These are phyloP conservation scores for Citrus cavaleriei DNA, from an alignment of 345 rosid genomes.

Conservation along the genomic window DNA sequence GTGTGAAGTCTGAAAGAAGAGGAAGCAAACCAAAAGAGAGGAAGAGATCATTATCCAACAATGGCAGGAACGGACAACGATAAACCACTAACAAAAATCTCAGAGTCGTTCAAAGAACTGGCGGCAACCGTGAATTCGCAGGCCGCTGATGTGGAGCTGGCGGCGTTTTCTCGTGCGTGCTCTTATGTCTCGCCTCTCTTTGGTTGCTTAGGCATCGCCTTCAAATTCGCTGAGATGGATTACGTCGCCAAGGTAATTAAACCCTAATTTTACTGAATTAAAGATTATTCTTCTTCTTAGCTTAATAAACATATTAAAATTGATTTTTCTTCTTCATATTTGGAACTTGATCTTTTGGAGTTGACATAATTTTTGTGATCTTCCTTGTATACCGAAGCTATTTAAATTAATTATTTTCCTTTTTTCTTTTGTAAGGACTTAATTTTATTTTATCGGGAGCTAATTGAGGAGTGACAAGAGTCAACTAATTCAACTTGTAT, in stretches of 20 bases:
- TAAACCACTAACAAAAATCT: constrained; percentile 56
- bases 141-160: constrained; percentile 50
- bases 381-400: background rate
- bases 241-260: constrained; percentile 80
- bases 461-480: background rate
- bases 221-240: constrained; percentile 95
- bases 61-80: constrained; percentile 45
- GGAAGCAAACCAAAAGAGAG: constrained; percentile 3
- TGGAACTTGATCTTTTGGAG: background rate
- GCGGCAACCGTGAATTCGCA: constrained; percentile 40
- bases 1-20: background rate
- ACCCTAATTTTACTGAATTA: background rate
- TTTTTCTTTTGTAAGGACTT: background rate
- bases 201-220: constrained; percentile 88
- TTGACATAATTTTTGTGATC: background rate
- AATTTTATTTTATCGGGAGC: background rate
- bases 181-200: constrained; percentile 92
- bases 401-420: background rate
- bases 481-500: too few species aligned
- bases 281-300: background rate
- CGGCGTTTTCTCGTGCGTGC: constrained; percentile 79
- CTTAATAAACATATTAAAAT: background rate
- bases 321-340: background rate
- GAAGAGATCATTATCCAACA: background rate
- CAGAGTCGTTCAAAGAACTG: constrained; percentile 64